These are phyloP conservation scores for Globisporangium perplexum DNA, from an alignment of 352 stramenopile species.

Conservation along the genomic window DNA sequence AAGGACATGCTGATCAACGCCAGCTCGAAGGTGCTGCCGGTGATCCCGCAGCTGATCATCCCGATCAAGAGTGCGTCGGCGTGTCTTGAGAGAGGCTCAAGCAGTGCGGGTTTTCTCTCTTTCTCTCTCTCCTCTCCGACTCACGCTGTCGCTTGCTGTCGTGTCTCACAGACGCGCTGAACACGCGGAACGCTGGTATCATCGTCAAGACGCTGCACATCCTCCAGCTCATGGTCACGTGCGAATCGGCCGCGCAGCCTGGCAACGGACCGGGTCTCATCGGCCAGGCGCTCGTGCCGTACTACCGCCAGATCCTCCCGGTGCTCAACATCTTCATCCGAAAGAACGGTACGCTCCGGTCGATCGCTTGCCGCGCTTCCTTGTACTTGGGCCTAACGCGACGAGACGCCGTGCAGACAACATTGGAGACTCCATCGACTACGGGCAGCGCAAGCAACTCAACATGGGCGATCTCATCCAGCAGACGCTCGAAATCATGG, in stretches of 20 bases:
- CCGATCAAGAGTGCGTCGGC: slow-evolving; percentile 91
- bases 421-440: slow-evolving; percentile 95
- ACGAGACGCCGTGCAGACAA: too few relatives aligned
- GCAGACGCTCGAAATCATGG: slow-evolving; percentile 96
- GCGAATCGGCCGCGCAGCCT: slow-evolving; percentile 75
- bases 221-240: slow-evolving; percentile 94
- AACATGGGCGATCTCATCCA: slow-evolving; percentile 96
- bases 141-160: neutral
- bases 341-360: slow-evolving; percentile 78
- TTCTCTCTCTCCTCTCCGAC: neutral
- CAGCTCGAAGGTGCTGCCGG: slow-evolving; percentile 93
- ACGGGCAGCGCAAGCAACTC: slow-evolving; percentile 92
- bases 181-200: slow-evolving; percentile 91
- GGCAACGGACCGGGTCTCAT: slow-evolving; percentile 88
- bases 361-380: too few relatives aligned
- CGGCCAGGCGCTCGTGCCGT: slow-evolving; percentile 95
- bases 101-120: neutral
- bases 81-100: too few relatives aligned
- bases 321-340: slow-evolving; percentile 97
- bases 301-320: slow-evolving; percentile 97
- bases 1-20: slow-evolving; percentile 97
- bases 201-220: slow-evolving; percentile 98
- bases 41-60: slow-evolving; percentile 98
- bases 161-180: slow-evolving; percentile 61
- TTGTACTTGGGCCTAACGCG: neutral